These are phyloP conservation scores for Tetraselmis chui DNA, from an alignment of 139 green algal genomes.

Conservation along the genomic window DNA sequence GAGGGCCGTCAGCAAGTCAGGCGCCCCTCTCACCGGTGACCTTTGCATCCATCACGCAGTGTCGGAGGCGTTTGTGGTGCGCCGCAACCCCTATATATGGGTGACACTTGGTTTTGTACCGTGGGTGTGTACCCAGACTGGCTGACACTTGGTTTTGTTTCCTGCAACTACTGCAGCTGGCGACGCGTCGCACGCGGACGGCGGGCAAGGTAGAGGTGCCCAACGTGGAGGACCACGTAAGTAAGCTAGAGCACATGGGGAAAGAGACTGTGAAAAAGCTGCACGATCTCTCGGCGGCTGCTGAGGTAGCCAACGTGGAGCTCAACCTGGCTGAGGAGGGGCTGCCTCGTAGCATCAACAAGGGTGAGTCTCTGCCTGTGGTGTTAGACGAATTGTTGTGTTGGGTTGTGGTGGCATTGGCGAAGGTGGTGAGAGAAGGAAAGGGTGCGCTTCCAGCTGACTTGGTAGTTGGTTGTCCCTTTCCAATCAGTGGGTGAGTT, in stretches of 20 bases:
- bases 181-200: conserved; percentile 64
- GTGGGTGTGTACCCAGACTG: no score
- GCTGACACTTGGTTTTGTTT: no score
- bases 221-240: conserved; percentile 75
- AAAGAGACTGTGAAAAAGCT: conserved; percentile 89
- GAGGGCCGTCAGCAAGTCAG: conserved; percentile 29
- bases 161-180: conserved; percentile 49
- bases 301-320: conserved; percentile 22
- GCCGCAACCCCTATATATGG: no score
- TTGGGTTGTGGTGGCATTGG: no score
- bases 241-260: conserved; percentile 88
- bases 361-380: not conserved
- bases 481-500: conserved; percentile 81
- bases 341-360: not conserved
- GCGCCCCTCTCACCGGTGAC: not conserved
- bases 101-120: no score
- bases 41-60: conserved; percentile 55
- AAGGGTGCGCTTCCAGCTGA: no score
- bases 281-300: conserved; percentile 55
- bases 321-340: not conserved
- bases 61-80: conserved; percentile 72
- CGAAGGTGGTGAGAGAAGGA: no score
- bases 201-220: conserved; percentile 83
- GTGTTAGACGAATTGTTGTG: no score
- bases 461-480: no score